Evolutionary conservation across 2,329 filamentous ascomycete species (phyloP).

Genomic region (Fusarium ramigenum): DNA sequence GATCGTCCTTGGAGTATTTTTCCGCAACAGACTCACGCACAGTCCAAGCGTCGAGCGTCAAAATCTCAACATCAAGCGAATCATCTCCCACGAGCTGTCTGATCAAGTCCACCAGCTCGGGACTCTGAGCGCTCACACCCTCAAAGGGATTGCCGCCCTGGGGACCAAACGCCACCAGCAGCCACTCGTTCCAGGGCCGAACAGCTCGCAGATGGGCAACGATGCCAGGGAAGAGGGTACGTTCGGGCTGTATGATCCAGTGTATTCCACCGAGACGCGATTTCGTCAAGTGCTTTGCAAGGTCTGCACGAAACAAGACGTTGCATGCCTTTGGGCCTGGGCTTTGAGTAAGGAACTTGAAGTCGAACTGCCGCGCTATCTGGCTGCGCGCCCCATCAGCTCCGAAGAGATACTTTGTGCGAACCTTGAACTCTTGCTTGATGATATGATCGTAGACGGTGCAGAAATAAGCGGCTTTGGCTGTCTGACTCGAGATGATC

Average conservation of each 20-base stretch:
- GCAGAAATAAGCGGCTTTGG: rapidly evolving
- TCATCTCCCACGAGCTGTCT: not conserved
- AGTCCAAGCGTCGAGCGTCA: not conserved
- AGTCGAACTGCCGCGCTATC: not conserved
- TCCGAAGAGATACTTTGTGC: not conserved
- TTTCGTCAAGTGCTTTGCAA: rapidly evolving
- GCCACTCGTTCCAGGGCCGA: not conserved
- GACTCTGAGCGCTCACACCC: not conserved
- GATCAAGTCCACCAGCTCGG: not conserved
- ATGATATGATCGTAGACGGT: not conserved
- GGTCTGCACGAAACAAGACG: not conserved
- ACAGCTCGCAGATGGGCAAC: not conserved
- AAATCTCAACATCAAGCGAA: not conserved
- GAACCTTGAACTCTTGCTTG: not conserved
- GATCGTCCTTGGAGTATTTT: rapidly evolving
- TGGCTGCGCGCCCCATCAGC: not conserved
- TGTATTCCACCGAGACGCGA: rapidly evolving
- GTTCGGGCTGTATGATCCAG: not conserved
- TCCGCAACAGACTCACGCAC: not conserved
- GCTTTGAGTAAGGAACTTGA: rapidly evolving
- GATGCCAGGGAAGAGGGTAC: rapidly evolving
- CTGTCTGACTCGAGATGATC: rapidly evolving
- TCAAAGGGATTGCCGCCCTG: rapidly evolving
- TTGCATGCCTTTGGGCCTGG: not conserved
- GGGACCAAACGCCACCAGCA: not conserved